Evolutionary conservation across 352 stramenopile genomes (phyloP).

Genomic region (Pythium folliculosum): DNA sequence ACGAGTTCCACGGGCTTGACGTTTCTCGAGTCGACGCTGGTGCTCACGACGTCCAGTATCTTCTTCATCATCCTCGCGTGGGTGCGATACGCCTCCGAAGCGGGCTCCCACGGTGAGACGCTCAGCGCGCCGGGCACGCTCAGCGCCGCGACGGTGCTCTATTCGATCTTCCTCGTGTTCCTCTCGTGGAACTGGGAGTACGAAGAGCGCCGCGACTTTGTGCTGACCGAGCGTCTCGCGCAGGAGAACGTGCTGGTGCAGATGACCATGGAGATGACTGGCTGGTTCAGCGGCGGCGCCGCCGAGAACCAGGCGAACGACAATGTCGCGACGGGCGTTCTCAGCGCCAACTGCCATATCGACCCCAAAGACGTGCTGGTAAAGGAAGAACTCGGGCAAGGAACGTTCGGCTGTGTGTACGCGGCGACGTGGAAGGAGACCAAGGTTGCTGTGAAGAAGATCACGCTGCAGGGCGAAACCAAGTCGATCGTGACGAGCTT

Average conservation of each 20-base stretch:
- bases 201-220: slow-evolving; percentile 84
- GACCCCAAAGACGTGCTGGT: slow-evolving; percentile 81
- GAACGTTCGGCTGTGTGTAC: slow-evolving; percentile 80
- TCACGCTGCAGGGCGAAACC: slow-evolving; percentile 75
- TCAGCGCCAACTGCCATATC: slow-evolving; percentile 84
- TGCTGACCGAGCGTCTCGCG: slow-evolving; percentile 75
- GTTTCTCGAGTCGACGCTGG: slow-evolving; percentile 65
- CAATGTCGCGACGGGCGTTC: slow-evolving; percentile 45
- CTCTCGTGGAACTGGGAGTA: slow-evolving; percentile 89
- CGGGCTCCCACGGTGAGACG: slow-evolving; percentile 29
- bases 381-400: slow-evolving; percentile 76
- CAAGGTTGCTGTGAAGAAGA: slow-evolving; percentile 83
- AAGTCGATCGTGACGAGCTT: slow-evolving; percentile 85
- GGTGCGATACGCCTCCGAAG: slow-evolving; percentile 44
- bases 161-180: slow-evolving; percentile 80
- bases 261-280: slow-evolving; percentile 90
- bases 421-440: slow-evolving; percentile 82
- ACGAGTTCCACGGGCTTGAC: slow-evolving; percentile 78
- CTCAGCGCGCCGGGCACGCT: slow-evolving; percentile 71
- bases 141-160: slow-evolving; percentile 69
- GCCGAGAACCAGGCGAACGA: slow-evolving; percentile 51
- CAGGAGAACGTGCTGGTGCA: slow-evolving; percentile 88
- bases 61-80: slow-evolving; percentile 82
- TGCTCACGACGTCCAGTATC: slow-evolving; percentile 58
- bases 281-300: slow-evolving; percentile 83